Base-by-base conservation (phyloP, 768 basidiomycete species). In the Tricholoma flavovirens region DNA sequence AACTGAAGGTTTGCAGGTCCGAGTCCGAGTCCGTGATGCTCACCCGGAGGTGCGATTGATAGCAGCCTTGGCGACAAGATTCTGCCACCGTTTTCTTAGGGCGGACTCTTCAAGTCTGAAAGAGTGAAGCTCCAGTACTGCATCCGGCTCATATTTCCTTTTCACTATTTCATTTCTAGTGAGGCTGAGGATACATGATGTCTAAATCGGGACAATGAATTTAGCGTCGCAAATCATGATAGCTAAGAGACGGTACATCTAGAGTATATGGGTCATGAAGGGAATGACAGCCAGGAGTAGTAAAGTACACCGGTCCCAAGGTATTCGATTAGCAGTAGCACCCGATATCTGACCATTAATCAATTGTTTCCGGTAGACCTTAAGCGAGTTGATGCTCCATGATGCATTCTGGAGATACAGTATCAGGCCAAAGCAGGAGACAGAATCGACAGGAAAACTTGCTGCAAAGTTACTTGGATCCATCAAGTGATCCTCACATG, bases 311-410 rank as follows among this genome's bases (percentile, higher is more conserved):
- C 9, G 15, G 26, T 49, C 46, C 46, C 46, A 49, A 30, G 46
- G n/a, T 17, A 17, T 10, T 30, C n/a, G 26, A 30, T 30, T 15
- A 30, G 46, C n/a, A 5, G 57, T 32, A 33, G 57, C 21, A 32
- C 61, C 60, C 12, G 70, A 69, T 22, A 77, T 65, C 26, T 62
- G 62, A 10, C 73, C 76, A 9, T 69, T 66, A 38, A 88, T 63
- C 8, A 66, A 66, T 63, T 82, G 79, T 64, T 84, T 83, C 57
- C 76, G 76, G 69, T 88, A 92, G 19, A 91, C 86, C 65, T 88
- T 88, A 42, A 92, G 73, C 4, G 75, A 82, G 64, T 90, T 91
- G 63, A 92, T 90, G 59, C 77, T 82, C 88, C 90, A 91, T 0
- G 84, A 80, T 0, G 89, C 88, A 67, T 90, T 90, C 88, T 90